Conservation (phyloP, 257 asterid species). For the Gynochthodes officinalis region DNA sequence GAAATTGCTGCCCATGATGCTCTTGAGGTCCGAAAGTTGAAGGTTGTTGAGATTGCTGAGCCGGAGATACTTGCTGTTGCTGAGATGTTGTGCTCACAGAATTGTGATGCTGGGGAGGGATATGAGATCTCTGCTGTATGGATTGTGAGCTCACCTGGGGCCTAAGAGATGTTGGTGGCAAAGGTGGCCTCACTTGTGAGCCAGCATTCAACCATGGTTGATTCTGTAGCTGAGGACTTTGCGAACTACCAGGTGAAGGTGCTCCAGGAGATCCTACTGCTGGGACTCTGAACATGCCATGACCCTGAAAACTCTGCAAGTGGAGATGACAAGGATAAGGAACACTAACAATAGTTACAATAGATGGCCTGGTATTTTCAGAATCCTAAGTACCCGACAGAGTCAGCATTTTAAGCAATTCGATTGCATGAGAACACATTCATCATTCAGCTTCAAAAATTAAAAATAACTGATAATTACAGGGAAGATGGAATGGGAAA, state of each 20-base stretch:
- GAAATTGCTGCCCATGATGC: conserved; percentile 51
- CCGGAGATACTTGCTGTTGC: conserved; percentile 44
- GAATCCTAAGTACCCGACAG: background rate
- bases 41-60: conserved; percentile 50
- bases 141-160: conserved; percentile 63
- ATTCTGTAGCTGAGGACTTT: conserved; percentile 50
- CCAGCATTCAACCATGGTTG: conserved; percentile 87
- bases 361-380: background rate
- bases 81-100: conserved; percentile 40
- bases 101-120: conserved; percentile 56
- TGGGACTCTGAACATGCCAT: conserved; percentile 63
- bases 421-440: background rate
- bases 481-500: background rate
- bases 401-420: background rate
- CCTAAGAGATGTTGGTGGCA: conserved; percentile 60
- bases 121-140: conserved; percentile 61
- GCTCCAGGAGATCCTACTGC: conserved; percentile 56
- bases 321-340: conserved; percentile 11
- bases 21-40: conserved; percentile 53
- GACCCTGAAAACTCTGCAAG: conserved; percentile 70
- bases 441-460: background rate
- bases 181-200: conserved; percentile 70
- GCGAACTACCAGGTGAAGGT: conserved; percentile 54
- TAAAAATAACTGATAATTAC: background rate
- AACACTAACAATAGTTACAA: background rate